Base-by-base conservation (phyloP, 2,329 filamentous ascomycete genomes). In the Fulvia fulva region DNA sequence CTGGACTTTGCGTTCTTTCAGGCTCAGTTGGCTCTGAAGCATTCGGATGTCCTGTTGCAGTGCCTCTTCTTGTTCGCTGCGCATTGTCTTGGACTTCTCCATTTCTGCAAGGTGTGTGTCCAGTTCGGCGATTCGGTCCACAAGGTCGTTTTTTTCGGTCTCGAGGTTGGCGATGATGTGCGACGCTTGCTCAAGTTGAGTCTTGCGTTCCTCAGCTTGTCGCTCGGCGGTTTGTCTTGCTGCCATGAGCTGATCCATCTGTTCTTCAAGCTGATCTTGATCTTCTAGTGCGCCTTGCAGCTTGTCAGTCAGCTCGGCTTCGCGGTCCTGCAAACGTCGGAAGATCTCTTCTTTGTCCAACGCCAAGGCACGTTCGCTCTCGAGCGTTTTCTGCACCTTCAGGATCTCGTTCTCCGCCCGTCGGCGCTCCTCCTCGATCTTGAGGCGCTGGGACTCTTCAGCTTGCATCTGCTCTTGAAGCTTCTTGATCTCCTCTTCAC, bases 331-430 rank as follows among this genome's bases (percentile, higher is more conserved):
- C 22, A 99, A 80, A n/a, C 95, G 86, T 71, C 93, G 95, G 80
- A 97, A 99, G 60, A 99, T 99, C 69, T 99, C 94, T 71, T 99
- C 95, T 73, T 99, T 99, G 75, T 99, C 94, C 5, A 99, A 79
- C 0, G 94, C 94, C 44, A 99, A 81, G n/a, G 93, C 90, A 51
- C 94, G 86, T 75, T 99, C 95, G 65, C 92, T 96, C 73, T 99
- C 95, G 1, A 99, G 81, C 0, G 90, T 96, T 68, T 97, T 91
- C 71, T 97, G 92, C 49, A 97, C 90, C 30, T 89, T 87, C 65
- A 92, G 84, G 68, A 97, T 88, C 69, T 99, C 94, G 14, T 87
- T 81, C 66, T 97, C 89, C 1, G 90, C 89, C 61, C 91, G 89
- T 44, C 94, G 84, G 30, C 92, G 85, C 66, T 99, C 94, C 56